Base-by-base conservation (phyloP, 495 filamentous ascomycete genomes). In the Trichoderma virens region DNA sequence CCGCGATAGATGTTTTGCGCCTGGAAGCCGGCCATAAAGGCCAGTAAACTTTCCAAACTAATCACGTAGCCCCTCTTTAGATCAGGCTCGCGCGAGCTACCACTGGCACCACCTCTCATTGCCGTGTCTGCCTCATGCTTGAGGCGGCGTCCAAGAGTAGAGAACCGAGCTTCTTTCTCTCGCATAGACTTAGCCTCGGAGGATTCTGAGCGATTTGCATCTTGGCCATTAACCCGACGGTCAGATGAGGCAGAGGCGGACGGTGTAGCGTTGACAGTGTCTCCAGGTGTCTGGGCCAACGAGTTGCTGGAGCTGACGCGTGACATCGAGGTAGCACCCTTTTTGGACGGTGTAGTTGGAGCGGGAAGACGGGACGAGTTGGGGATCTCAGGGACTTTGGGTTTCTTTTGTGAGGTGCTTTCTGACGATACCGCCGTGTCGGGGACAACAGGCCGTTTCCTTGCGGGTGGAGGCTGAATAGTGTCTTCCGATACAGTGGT, bases 261-360 rank as follows among this genome's bases (percentile, higher is more conserved):
- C 3, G 78, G 78, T 0, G 78, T 80, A 39, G 75, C 70, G 32
- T 68, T 70, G 30, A 72, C 72, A 0, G 70, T 61, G 39, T 71
- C 71, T 18, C 75, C 76, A 13, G 79, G 78, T 2, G 79, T 81
- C 34, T 71, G 72, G 18, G 68, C 70, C 62, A 76, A 74, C 4
- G 78, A 80, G 59, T 77, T 76, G 65, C 67, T 79, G n/a, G 79
- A 80, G 23, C 78, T 67, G 13, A 77, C 76, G n/a, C 78, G 75
- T 11, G 73, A 76, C 78, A 80, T 82, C 51, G 76, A 67, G 0
- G 76, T 75, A 25, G 78, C 71, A 30, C 64, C 60, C n/a, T 70
- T 75, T 63, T 78, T 80, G 20, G 78, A 74, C 1, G 79, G 78
- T 16, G 79, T 82, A 0, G 74, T 72, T 13, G 78, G 76, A 11